These are phyloP conservation scores for Acephala macrosclerotiorum DNA, from an alignment of 2,329 filamentous ascomycete species.

Conservation along the genomic window DNA sequence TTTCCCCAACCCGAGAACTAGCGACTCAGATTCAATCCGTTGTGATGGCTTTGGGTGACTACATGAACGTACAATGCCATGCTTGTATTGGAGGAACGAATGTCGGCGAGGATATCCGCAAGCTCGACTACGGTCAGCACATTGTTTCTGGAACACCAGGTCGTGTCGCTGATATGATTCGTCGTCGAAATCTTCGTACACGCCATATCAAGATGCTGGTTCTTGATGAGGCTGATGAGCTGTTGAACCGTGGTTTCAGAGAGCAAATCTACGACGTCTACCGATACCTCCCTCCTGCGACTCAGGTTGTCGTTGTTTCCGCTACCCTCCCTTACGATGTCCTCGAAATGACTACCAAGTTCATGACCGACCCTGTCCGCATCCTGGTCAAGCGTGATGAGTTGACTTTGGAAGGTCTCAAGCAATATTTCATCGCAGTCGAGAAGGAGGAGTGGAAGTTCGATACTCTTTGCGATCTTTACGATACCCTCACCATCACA, in stretches of 20 bases:
- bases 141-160: conserved; percentile 98
- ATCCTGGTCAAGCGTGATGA: conserved; percentile 99
- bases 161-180: conserved; percentile 87
- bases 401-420: conserved; percentile 93
- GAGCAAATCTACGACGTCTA: conserved; percentile 99
- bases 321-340: conserved; percentile 98
- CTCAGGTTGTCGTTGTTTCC: conserved; percentile 97
- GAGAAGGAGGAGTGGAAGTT: conserved; percentile 99
- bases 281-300: conserved; percentile 93
- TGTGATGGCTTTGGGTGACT: conserved; percentile 99
- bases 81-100: conserved; percentile 98
- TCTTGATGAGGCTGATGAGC: conserved; percentile 78
- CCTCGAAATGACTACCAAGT: conserved; percentile 98
- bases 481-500: conserved; percentile 98
- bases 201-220: conserved; percentile 82
- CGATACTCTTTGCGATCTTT: conserved; percentile 96
- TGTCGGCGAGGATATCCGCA: conserved; percentile 96
- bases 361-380: conserved; percentile 98
- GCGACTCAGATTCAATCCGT: conserved; percentile 99
- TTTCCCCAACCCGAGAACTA: conserved; percentile 95
- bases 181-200: conserved; percentile 74
- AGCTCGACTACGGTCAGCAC: conserved; percentile 96
- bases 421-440: conserved; percentile 99
- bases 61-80: conserved; percentile 99
- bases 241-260: conserved; percentile 92